Base-by-base conservation (phyloP, 129 eudicot species). In the Ambrosia artemisiifolia region DNA sequence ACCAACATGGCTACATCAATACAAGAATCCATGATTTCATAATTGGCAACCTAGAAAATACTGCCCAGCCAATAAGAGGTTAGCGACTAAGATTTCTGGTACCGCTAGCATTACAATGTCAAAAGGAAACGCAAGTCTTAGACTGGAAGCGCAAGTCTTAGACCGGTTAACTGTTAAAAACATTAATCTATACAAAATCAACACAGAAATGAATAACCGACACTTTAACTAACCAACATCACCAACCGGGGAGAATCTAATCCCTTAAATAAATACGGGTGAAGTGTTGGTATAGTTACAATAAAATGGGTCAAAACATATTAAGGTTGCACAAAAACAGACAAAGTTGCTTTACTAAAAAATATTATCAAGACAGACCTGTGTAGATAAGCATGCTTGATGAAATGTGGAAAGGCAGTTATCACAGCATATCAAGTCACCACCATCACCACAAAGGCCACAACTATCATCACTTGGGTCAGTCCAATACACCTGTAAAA, bases 371-470 rank as follows among this genome's bases (percentile, higher is more conserved):
- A 63, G 63, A 76, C 89, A 61, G 62, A 93, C 98, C 98, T 87
- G 84, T 74, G 74, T 80, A 79, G 72, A 76, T 83, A 94, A 81
- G 86, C 99, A 94, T 56, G 89, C 78, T 79, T 81, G 95, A 80
- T 94, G 99, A 73, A 82, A 94, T 19, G 99, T 91, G 33, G 99
- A 88, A 69, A 89, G 97, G 61, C 99, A 94, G 71, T 86, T 88
- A 77, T 94, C 99, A 78, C 99, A 94, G 63, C 99, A 94, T 69
- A 94, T 82, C 79, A 94, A 46, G 75, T 90, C 97, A 19, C 99
- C 99, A 36, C 91, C 99, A 81, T 86, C 97, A 55, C 99, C 99
- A 85, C 99, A 94, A 47, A 88, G 89, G 11, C 99, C 97, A 75
- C 99, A 94, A 55, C 86, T 86, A 76, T 94, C 99, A 81, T 94